A percentile compares a stretch with the other conserved stretches of the same genome.
Conservation (phyloP, 352 stramenopile species). For the Globisporangium cylindrosporum region DNA sequence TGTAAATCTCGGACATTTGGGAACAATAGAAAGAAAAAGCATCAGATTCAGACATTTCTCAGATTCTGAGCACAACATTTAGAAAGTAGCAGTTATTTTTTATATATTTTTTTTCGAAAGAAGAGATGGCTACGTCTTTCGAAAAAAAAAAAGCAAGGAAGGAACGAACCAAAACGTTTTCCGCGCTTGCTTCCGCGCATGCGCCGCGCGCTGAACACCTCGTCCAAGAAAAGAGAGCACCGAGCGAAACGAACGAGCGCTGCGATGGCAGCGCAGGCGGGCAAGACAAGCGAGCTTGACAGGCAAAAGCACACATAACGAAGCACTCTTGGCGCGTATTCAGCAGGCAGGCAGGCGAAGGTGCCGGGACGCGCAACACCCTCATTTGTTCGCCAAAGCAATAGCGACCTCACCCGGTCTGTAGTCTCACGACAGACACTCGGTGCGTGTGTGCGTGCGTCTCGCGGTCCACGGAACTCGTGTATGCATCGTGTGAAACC, state of each 20-base stretch:
- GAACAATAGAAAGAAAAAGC: no score
- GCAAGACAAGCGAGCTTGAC: background rate
- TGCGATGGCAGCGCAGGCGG: background rate
- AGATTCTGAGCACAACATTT: no score
- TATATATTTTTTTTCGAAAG: no score
- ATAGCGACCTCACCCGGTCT: slow-evolving; percentile 2
- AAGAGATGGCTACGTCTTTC: background rate
- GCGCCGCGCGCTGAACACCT: slow-evolving; percentile 6
- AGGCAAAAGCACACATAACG: background rate
- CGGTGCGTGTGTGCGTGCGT: background rate
- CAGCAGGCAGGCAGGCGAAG: background rate
- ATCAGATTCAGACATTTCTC: no score
- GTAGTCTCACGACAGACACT: slow-evolving; percentile 4
- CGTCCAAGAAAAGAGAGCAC: no score
- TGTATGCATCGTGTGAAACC: background rate
- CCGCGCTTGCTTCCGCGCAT: background rate
- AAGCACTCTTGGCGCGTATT: background rate
- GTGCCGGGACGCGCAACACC: background rate
- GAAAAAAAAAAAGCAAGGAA: background rate
- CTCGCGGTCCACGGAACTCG: background rate
- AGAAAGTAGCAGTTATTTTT: no score
- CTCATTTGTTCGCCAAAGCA: slow-evolving; percentile 10
- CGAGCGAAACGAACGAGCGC: background rate
- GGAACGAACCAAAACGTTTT: slow-evolving; percentile 6
- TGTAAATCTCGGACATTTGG: no score